Evolutionary conservation across 345 rosid species (phyloP).

Genomic region (Citrus reticulata): DNA sequence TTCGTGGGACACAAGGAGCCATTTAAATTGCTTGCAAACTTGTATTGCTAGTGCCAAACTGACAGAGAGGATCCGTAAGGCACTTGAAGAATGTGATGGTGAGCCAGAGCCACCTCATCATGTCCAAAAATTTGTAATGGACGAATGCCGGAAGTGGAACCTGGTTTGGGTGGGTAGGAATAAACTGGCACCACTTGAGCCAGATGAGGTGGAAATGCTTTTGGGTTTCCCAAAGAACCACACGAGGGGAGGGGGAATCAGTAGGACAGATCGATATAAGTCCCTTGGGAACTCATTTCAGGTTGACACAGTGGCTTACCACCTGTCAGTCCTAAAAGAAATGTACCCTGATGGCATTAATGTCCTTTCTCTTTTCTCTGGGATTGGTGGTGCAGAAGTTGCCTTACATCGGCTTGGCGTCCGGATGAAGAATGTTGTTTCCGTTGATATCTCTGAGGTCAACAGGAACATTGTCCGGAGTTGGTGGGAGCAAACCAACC

Average conservation of each 20-base stretch:
- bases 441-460: slow-evolving; percentile 64
- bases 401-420: slow-evolving; percentile 79
- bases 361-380: slow-evolving; percentile 81
- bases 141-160: slow-evolving; percentile 84
- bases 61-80: slow-evolving; percentile 67
- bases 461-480: slow-evolving; percentile 56
- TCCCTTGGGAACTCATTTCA: slow-evolving; percentile 95
- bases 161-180: slow-evolving; percentile 92
- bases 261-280: slow-evolving; percentile 76
- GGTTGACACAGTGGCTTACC: slow-evolving; percentile 95
- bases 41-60: slow-evolving; percentile 60
- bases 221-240: slow-evolving; percentile 88
- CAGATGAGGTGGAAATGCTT: slow-evolving; percentile 89
- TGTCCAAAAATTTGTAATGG: slow-evolving; percentile 51
- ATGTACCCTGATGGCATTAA: slow-evolving; percentile 65
- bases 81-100: slow-evolving; percentile 44
- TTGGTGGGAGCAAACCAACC: slow-evolving; percentile 95
- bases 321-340: slow-evolving; percentile 61
- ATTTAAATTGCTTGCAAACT: slow-evolving; percentile 80
- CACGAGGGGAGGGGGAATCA: slow-evolving; percentile 93
- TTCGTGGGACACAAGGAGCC: slow-evolving; percentile 72
- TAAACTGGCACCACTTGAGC: slow-evolving; percentile 81
- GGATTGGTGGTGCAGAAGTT: slow-evolving; percentile 95
- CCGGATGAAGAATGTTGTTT: slow-evolving; percentile 60
- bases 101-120: slow-evolving; percentile 65